Evolutionary conservation across 495 filamentous ascomycete genomes (phyloP).

Genomic region (Penicillium robsamsonii): DNA sequence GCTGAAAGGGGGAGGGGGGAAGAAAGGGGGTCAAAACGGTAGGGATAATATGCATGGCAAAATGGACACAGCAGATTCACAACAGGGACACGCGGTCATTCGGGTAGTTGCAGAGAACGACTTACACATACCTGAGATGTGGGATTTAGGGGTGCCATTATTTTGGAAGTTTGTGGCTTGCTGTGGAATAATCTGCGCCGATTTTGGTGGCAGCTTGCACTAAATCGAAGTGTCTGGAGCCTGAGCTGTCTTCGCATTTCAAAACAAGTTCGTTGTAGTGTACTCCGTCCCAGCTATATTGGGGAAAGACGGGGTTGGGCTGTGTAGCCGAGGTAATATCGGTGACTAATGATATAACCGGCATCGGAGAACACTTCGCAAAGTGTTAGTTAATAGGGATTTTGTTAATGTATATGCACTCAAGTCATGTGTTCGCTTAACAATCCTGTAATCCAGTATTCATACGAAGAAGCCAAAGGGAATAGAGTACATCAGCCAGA

Average conservation of each 20-base stretch:
- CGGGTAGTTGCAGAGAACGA: constrained; percentile 10
- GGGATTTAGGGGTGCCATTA: constrained; percentile 39
- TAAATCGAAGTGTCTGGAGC: background rate
- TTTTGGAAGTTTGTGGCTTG: background rate
- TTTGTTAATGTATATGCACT: too few relatives aligned
- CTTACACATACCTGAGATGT: constrained; percentile 32
- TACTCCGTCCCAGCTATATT: background rate
- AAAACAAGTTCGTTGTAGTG: background rate
- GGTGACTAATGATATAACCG: constrained; percentile 10
- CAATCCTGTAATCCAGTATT: background rate
- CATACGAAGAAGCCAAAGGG: background rate
- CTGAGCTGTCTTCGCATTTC: background rate
- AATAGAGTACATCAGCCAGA: background rate
- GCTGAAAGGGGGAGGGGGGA: background rate
- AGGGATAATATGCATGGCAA: constrained; percentile 13
- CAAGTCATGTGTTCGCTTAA: too few relatives aligned
- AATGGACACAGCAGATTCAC: constrained; percentile 8
- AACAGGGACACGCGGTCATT: constrained; percentile 11
- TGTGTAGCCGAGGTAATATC: constrained; percentile 11
- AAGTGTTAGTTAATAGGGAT: background rate
- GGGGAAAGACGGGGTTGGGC: background rate
- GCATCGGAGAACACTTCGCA: background rate
- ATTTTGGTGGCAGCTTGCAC: background rate
- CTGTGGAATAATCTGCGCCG: background rate
- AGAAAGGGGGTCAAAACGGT: background rate